phyloP scores from a whole-genome alignment of 2,329 filamentous ascomycete genomes.

The Colletotrichum chrysophilum region DNA sequence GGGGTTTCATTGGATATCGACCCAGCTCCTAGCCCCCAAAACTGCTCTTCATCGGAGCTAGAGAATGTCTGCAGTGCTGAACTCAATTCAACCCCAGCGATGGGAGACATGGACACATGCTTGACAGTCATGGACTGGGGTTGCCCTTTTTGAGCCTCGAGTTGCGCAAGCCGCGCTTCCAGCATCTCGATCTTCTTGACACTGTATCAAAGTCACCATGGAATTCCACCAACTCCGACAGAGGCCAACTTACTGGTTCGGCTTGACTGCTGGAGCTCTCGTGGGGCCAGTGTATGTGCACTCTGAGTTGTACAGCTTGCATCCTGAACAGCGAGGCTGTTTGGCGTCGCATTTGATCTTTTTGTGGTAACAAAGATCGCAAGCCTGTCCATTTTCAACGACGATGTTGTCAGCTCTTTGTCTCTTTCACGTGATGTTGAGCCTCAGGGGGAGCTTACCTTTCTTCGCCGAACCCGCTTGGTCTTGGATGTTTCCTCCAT shows the following conservation, averaged over 20 bases:
- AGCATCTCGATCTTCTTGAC: slow-evolving; percentile 4
- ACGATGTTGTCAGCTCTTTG: background rate
- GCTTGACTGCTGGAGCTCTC: background rate
- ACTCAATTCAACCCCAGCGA: background rate
- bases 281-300: slow-evolving; percentile 14
- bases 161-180: background rate
- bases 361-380: slow-evolving; percentile 13
- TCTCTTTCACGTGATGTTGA: too few species aligned
- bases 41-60: background rate
- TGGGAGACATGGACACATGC: background rate
- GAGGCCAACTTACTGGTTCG: background rate
- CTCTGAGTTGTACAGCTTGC: slow-evolving; percentile 10
- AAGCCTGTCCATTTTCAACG: background rate
- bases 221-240: rapidly evolving
- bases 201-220: background rate
- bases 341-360: slow-evolving; percentile 18
- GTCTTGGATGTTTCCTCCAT: background rate
- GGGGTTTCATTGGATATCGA: background rate
- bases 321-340: slow-evolving; percentile 11
- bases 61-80: background rate
- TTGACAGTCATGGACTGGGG: background rate
- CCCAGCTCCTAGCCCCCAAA: background rate
- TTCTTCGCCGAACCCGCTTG: slow-evolving; percentile 3
- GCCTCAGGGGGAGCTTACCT: background rate
- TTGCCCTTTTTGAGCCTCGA: background rate